Base-by-base conservation (phyloP, 306 rosid species). In the Urtica urens region DNA sequence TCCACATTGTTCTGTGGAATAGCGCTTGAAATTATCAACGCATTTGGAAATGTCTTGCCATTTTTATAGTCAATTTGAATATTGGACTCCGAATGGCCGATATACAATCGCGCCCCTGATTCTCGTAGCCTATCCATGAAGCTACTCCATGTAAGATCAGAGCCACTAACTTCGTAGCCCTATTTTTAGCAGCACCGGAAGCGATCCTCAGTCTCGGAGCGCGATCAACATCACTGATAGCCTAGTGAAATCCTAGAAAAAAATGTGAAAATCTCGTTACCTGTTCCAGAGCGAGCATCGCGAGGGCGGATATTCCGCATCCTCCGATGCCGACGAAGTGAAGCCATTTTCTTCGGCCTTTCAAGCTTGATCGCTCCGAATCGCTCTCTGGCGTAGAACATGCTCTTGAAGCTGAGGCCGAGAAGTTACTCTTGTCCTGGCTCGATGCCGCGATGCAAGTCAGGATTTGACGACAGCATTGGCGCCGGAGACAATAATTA, bases 271-370 rank as follows among this genome's bases (percentile, higher is more conserved):
- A 2, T 43, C 25, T 2, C 3, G 12, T 11, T 24, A 63, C 75
- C 48, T 63, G 62, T 51, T 69, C 58, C 14, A 63, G 53, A 15
- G 70, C 65, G 26, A 63, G 54, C 58, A 51, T 52, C 39, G 69
- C 53, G 44, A 58, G 55, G 5, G 66, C 75, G 16, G 66, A 69
- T 53, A 53, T 46, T n/a, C 70, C 75, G 49, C 53, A 69, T 23
- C 70, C 75, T 63, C 75, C 70, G 17, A 57, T 27, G 2, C 70
- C 75, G n/a, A 63, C 66, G 21, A 69, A 63, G 53, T 57, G 70
- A 53, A 69, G 45, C 66, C 66, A 58, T 18, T 49, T 48, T 50
- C 53, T 45, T 19, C 3, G 29, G 8, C 18, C 58, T n/a, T 38
- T 42, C 28, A 28, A 45, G 15, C 45, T 17, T n/a, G 27, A 18